Evolutionary conservation across 2,329 filamentous ascomycete species (phyloP), one percentile per base, ranked within the genome.

Genomic region (Fonsecaea erecta): DNA sequence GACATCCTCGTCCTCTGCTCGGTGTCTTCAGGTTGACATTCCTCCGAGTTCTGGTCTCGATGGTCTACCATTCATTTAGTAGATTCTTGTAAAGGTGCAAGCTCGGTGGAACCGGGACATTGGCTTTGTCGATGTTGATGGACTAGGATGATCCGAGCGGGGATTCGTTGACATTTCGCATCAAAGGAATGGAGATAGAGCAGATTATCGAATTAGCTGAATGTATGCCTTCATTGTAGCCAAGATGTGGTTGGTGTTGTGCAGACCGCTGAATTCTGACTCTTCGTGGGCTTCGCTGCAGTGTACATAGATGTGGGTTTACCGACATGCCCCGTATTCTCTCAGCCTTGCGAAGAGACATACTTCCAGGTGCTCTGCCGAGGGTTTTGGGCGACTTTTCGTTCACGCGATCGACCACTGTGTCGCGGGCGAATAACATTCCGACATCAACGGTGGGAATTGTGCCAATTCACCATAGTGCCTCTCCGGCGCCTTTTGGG

Each of bases 1-100:
- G 55, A 58, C 26, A 40, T 21, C 8, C 37, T 8, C 6, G 6
- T 32, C 55, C 37, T 16, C 5, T 37, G 35, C 14, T 48, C 3
- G n/a, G 28, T 58, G 18, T 46, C 9, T 11, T 11, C 26, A 57
- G 35, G 24, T 9, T 21, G 35, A 57, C 34, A 28, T 28, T 57
- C 16, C 2, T 57, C 9, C 54, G 35, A 11, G 9, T 46, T 5
- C 11, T 48, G 37, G 18, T 34, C 14, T 48, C 26, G 24, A 48
- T 58, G 55, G 18, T 58, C 35, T 12, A 40, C 21, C 37, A 48
- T 18, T 58, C 24, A 9, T 24, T 58, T 26, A 32, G 37, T 34
- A 46, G 55, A 24, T n/a, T 48, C 16, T 58, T 35, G 55, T 58
- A 28, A 28, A 28, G 16, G 7, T 6, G 28, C 28, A 9, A 5